Base-by-base conservation (phyloP, 805 yeast species). In the Pichia nanzhaoensis region DNA sequence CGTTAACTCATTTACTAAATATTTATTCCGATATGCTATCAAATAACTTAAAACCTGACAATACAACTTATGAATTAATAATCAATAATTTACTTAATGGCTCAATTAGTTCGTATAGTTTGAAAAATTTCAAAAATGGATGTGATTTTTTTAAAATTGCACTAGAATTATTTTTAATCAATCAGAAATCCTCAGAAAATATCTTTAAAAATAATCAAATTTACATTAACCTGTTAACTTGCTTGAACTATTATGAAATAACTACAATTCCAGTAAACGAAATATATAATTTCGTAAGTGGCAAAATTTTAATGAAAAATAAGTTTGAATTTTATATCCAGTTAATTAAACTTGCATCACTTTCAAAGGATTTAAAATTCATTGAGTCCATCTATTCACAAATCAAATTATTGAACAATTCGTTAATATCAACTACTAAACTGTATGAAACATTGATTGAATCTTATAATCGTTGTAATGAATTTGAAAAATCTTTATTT, bases 11-110 rank as follows among this genome's bases (percentile, higher is more conserved):
- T 44, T 59, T 84, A 47, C 64, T 84, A 51, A 80, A 78, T 18
- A 78, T 82, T 31, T 84, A 84, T 57, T 84, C 84, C 41, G 89
- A 82, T 54, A 64, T 82, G 57, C 67, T 84, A 33, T 56, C 74
- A 20, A 68, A 71, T 51, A 69, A 67, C 49, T 48, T 77, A 34
- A 80, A 76, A 56, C 93, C 93, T 16, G 68, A 73, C 21, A 55
- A 59, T 35, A 66, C 65, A 17, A 81, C 85, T 7, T 83, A 77
- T 59, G 67, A 74, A 53, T 58, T 75, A 3, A 71, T 75, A 5
- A 65, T 84, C 38, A 61, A 64, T 19, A 71, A 75, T 27, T 65
- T 84, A 22, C 66, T 82, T 42, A 63, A 65, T 34, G 79, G 81
- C 5, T 63, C 80, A 1, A 63, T 71, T 34, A 50, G 55, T 46